Evolutionary conservation across 352 stramenopile species (phyloP).

Genomic region (Hyaloperonospora arabidopsidis): DNA sequence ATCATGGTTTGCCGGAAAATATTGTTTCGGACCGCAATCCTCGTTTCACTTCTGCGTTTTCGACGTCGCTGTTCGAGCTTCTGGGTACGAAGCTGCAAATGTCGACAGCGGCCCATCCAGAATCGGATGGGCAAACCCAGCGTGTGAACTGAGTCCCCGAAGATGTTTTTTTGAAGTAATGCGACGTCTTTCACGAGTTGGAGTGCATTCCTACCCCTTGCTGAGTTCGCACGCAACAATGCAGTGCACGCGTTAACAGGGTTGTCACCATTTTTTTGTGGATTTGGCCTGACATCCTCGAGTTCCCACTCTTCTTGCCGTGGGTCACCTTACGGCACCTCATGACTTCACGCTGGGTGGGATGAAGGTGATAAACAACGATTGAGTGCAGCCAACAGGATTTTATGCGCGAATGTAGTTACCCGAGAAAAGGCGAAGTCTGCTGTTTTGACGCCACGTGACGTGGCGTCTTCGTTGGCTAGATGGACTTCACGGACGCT

Average conservation of each 20-base stretch:
- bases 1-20: neutral
- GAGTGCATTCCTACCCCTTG: slow-evolving; percentile 1
- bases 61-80: neutral
- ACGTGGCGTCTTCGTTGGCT: neutral
- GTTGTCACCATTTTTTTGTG: neutral
- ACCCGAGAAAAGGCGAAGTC: neutral
- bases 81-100: neutral
- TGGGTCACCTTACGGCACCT: neutral
- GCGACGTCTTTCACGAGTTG: neutral
- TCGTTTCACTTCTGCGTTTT: neutral
- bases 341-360: neutral
- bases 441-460: neutral
- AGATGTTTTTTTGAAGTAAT: neutral
- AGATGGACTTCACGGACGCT: neutral
- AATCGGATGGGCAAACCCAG: slow-evolving; percentile 6
- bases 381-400: neutral
- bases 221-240: neutral
- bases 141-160: neutral
- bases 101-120: slow-evolving; percentile 2
- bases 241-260: neutral
- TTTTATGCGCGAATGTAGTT: neutral
- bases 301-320: neutral
- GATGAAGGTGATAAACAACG: neutral
- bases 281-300: neutral
- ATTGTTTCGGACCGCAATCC: slow-evolving; percentile 2